These are phyloP conservation scores for Claviceps pusilla DNA, from an alignment of 2,329 filamentous ascomycete genomes.

Conservation along the genomic window DNA sequence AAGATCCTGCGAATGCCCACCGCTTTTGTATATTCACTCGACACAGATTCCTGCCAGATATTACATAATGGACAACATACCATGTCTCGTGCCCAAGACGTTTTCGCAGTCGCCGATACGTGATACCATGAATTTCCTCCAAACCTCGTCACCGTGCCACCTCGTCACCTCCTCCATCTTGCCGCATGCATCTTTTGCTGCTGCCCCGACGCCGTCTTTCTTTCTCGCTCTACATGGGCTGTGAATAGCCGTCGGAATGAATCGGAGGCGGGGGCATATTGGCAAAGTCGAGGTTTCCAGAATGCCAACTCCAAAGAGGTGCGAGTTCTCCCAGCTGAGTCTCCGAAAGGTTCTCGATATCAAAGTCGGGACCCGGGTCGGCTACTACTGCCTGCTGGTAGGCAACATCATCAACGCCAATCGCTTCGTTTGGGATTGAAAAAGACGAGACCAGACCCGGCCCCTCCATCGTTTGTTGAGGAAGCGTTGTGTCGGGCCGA, in stretches of 20 bases:
- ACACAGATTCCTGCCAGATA: too few relatives aligned
- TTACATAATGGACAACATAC: too few relatives aligned
- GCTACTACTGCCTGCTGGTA: background rate
- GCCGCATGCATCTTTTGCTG: too few relatives aligned
- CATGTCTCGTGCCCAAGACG: too few relatives aligned
- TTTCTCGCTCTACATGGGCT: background rate
- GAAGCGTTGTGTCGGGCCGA: background rate
- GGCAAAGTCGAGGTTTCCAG: slow-evolving; percentile 9
- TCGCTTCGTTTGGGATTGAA: background rate
- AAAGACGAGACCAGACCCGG: slow-evolving; percentile 1
- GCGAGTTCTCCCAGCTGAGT: slow-evolving; percentile 11
- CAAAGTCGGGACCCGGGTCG: slow-evolving; percentile 5
- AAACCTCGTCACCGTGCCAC: too few relatives aligned
- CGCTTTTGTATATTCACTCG: too few relatives aligned
- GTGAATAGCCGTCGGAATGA: background rate
- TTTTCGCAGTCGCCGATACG: too few relatives aligned
- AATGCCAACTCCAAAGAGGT: slow-evolving; percentile 13
- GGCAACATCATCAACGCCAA: background rate
- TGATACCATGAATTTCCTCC: too few relatives aligned
- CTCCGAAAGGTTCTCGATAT: slow-evolving; percentile 11
- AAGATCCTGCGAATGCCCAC: too few relatives aligned
- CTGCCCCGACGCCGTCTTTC: too few relatives aligned
- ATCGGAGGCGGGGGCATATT: background rate
- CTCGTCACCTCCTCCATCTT: too few relatives aligned
- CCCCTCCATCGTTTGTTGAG: background rate